Conservation (phyloP, 345 rosid species). For the Sapria himalayana region DNA sequence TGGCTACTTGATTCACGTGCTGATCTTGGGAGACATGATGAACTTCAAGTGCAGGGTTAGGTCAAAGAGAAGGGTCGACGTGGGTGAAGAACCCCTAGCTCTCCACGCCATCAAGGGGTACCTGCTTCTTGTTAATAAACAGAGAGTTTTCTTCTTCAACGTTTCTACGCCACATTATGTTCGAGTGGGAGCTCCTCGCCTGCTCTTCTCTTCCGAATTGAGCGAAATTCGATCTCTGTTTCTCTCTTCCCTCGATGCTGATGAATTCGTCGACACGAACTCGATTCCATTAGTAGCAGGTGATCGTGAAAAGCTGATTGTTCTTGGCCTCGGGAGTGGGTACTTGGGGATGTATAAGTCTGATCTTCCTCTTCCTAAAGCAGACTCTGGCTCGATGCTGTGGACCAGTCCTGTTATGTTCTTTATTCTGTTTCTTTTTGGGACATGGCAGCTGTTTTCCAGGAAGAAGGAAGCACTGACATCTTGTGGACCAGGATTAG, state of each 20-base stretch:
- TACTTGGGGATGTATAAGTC: slow-evolving; percentile 67
- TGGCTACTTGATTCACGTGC: slow-evolving; percentile 61
- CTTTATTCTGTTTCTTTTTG: slow-evolving; percentile 60
- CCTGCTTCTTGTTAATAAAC: slow-evolving; percentile 35
- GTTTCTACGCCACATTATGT: slow-evolving; percentile 74
- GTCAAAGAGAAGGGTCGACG: slow-evolving; percentile 48
- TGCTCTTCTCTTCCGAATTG: slow-evolving; percentile 47
- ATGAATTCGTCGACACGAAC: slow-evolving; percentile 11
- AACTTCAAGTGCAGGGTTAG: slow-evolving; percentile 90
- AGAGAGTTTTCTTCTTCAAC: slow-evolving; percentile 52
- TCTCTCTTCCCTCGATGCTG: slow-evolving; percentile 26
- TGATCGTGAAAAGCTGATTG: slow-evolving; percentile 61
- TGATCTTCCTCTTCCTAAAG: slow-evolving; percentile 37
- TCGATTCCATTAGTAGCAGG: slow-evolving; percentile 42
- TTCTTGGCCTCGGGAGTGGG: slow-evolving; percentile 65
- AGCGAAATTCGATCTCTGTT: slow-evolving; percentile 63
- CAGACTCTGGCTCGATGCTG: slow-evolving; percentile 46
- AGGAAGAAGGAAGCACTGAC: slow-evolving; percentile 92
- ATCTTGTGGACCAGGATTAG: slow-evolving; percentile 68
- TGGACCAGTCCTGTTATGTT: slow-evolving; percentile 81
- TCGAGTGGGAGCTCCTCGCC: slow-evolving; percentile 46
- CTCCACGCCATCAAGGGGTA: slow-evolving; percentile 76
- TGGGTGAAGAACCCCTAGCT: slow-evolving; percentile 45
- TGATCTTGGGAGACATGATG: slow-evolving; percentile 58
- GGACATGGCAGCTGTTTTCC: slow-evolving; percentile 84